Conservation (phyloP, 768 basidiomycete species). For the Cyathus striatus region DNA sequence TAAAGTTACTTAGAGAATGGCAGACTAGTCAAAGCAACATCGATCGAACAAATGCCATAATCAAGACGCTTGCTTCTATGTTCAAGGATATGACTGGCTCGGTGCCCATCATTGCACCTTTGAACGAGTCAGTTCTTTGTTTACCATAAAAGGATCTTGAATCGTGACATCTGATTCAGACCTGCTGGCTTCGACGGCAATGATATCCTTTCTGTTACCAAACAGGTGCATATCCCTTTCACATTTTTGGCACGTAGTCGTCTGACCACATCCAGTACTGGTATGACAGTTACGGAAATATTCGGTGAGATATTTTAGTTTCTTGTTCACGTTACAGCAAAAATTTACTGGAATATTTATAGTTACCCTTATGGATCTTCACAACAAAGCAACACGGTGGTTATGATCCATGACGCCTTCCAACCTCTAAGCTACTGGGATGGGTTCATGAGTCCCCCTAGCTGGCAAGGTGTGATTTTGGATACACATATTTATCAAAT, state of each 20-base stretch:
- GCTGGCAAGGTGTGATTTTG: slow-evolving; percentile 64
- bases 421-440: slow-evolving; percentile 68
- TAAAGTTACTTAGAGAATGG: slow-evolving; percentile 41
- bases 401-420: slow-evolving; percentile 77
- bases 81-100: slow-evolving; percentile 48
- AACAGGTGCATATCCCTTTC: slow-evolving; percentile 25
- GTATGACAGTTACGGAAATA: slow-evolving; percentile 69
- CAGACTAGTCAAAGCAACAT: slow-evolving; percentile 63
- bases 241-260: neutral
- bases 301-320: slow-evolving; percentile 44
- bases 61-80: slow-evolving; percentile 56
- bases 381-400: slow-evolving; percentile 57
- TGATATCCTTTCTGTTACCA: slow-evolving; percentile 42
- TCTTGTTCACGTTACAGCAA: neutral
- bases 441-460: slow-evolving; percentile 50
- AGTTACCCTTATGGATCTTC: slow-evolving; percentile 30
- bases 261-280: slow-evolving; percentile 43
- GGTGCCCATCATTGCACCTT: slow-evolving; percentile 65
- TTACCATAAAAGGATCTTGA: neutral
- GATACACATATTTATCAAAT: too few relatives aligned
- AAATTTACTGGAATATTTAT: slow-evolving; percentile 8
- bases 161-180: slow-evolving; percentile 25
- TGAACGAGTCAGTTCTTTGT: slow-evolving; percentile 63
- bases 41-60: slow-evolving; percentile 59
- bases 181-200: slow-evolving; percentile 66